Base-by-base conservation (phyloP, 2,329 filamentous ascomycete genomes). In the Didymella arachidicola region DNA sequence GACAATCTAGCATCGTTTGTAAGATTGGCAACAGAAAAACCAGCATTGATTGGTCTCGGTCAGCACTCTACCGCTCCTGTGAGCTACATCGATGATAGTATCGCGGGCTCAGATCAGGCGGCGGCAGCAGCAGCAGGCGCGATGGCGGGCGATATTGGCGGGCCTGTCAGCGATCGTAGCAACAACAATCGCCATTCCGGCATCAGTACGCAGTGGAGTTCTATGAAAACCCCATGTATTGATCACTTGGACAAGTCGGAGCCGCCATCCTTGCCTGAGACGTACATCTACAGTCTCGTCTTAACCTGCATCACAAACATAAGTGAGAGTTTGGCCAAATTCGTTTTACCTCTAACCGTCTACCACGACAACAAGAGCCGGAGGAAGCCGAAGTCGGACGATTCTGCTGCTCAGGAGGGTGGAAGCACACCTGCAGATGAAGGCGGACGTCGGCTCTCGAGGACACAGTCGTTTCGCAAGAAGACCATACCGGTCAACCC, bases 201-300 rank as follows among this genome's bases (percentile, higher is more conserved):
- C 5, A 93, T 99, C 71, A 97, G 93, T 77, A 87, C 85, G 3
- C 91, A 96, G 71, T 98, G 93, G 93, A 99, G 95, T 76, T 86
- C 89, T 12, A 86, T 97, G 61, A 87, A 92, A 48, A 90, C 93
- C 11, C 89, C 93, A 5, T 97, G 92, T 71, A 92, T 98, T 61
- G 95, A 99, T 68, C 92, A 97, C 64, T 85, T 98, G 19, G 95
- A 99, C 79, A 99, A 98, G 76, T 86, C 87, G 0, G 93, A 97
- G 46, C 85, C 94, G 0, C 93, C 94, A 4, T 69, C 81, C 0
- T 86, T 96, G 22, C 95, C 95, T 0, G 94, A 97, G 61, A 97
- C 95, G 0, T 99, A 99, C 70, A 85, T 97, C 7, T 98, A 97
- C 78, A 92, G 90, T 62, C 82, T 99, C 46, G 91, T 94, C 1